Base-by-base conservation (phyloP, 257 asterid genomes). In the Nicotiana knightiana region DNA sequence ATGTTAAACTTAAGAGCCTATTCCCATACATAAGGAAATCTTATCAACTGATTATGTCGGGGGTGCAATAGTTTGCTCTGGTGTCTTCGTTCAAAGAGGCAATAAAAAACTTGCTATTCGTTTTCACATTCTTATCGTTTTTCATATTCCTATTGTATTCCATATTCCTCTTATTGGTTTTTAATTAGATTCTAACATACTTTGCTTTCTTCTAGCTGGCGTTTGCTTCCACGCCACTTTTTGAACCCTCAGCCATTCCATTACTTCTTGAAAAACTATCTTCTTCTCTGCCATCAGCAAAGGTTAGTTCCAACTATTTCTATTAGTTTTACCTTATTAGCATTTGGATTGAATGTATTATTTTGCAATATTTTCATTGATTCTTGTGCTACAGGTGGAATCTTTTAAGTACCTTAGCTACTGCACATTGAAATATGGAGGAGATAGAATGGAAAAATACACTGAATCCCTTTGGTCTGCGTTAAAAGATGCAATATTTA, bases 251-350 rank as follows among this genome's bases (percentile, higher is more conserved):
- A 80, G 84, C 86, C 70, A 85, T 96, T 71, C 97, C 98, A 0
- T 86, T 96, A 91, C 97, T 96, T 82, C 92, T 93, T 59, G 98
- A 93, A 65, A 96, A 96, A 84, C 87, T 96, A 59, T 89, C 99
- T 73, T 94, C 99, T 71, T 89, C 97, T 80, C 89, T 96, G 84
- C 94, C 92, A 24, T 92, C 91, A 67, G 87, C 99, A 79, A 94
- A 96, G 99, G 99, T 95, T 81, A 64, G 90, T 87, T 85, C 82
- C 82, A 12, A 48, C 57, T 30, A 57, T 61, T 83, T 37, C 68
- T 64, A 48, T 80, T 76, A 35, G 51, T 53, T 51, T 78, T 59
- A 76, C 71, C 78, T 43, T 80, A 48, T 85, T 67, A 83, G 62
- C n/a, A 33, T 81, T 67, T 37, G 62, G 58, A 58, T 67, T 57